phyloP scores from a whole-genome alignment of 352 stramenopile species.

The Aphanomyces stellatus region DNA sequence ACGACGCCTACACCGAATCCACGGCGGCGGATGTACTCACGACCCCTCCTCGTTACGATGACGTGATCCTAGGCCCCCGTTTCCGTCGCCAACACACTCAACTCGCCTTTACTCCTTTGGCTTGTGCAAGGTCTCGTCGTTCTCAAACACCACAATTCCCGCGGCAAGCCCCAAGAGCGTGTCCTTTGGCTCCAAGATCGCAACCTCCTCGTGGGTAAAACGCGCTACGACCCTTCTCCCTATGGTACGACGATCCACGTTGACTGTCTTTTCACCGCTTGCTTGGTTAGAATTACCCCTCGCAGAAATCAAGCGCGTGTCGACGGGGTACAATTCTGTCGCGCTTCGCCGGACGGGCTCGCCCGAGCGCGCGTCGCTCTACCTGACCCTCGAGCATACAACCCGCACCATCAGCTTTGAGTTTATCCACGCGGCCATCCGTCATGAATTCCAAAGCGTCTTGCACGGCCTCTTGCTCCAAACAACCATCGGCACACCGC shows the following conservation, averaged over 20 bases:
- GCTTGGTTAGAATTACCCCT: neutral
- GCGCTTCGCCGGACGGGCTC: neutral
- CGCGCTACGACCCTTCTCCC: neutral
- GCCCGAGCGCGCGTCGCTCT: neutral
- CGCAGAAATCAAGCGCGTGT: neutral
- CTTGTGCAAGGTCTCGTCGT: neutral
- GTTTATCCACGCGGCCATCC: neutral
- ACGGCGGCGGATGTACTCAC: too few species aligned
- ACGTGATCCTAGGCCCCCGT: too few species aligned
- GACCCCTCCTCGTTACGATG: too few species aligned
- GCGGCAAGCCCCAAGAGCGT: neutral
- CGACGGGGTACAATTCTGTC: neutral
- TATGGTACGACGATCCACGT: neutral
- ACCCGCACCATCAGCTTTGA: neutral
- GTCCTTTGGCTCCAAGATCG: neutral
- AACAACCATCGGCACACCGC: too few species aligned
- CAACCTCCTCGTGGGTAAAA: neutral
- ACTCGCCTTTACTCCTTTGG: neutral
- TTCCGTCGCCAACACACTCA: neutral
- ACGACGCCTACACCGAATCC: too few species aligned
- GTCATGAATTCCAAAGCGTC: neutral
- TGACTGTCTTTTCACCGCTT: neutral
- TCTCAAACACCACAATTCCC: neutral
- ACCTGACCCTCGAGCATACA: neutral
- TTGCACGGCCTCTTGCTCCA: neutral